phyloP scores from a whole-genome alignment of 1,284 basidiomycete species.

The Sanghuangporus weigelae region DNA sequence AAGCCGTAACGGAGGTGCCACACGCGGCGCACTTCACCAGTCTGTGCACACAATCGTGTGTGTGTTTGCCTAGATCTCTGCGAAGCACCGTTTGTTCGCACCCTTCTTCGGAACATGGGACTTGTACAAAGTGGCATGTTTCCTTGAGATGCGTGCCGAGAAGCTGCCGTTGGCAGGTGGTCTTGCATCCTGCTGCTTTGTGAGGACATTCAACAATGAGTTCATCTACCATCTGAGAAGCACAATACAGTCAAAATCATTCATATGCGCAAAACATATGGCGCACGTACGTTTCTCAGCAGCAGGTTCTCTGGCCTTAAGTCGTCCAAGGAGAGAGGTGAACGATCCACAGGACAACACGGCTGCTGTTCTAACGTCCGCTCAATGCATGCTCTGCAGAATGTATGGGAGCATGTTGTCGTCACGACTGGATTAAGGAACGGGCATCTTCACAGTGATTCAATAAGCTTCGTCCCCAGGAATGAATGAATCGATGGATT shows the following conservation, averaged over 20 bases:
- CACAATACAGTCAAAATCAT: constrained; percentile 5
- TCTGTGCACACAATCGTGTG: constrained; percentile 31
- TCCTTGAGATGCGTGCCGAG: constrained; percentile 58
- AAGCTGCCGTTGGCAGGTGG: constrained; percentile 68
- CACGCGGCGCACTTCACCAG: constrained; percentile 35
- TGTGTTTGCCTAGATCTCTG: constrained; percentile 39
- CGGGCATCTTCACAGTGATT: constrained; percentile 45
- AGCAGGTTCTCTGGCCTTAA: constrained; percentile 61
- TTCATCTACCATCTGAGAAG: constrained; percentile 74
- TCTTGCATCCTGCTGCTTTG: constrained; percentile 50
- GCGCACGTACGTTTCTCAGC: constrained; percentile 59
- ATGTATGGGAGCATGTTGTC: constrained; percentile 75
- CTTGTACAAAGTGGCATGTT: constrained; percentile 52
- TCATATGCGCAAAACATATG: constrained; percentile 15
- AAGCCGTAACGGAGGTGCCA: constrained; percentile 27
- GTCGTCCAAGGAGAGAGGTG: constrained; percentile 47
- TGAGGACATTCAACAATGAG: constrained; percentile 70
- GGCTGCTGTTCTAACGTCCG: constrained; percentile 56
- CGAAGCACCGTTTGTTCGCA: constrained; percentile 41
- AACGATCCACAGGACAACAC: constrained; percentile 82
- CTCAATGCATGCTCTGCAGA: constrained; percentile 73
- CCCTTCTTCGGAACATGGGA: constrained; percentile 45
- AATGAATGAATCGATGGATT: background rate
- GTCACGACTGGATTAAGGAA: constrained; percentile 73
- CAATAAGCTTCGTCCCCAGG: background rate